phyloP scores from a whole-genome alignment of 2,329 filamentous ascomycete genomes.

The Gnomoniopsis smithogilvyi region DNA sequence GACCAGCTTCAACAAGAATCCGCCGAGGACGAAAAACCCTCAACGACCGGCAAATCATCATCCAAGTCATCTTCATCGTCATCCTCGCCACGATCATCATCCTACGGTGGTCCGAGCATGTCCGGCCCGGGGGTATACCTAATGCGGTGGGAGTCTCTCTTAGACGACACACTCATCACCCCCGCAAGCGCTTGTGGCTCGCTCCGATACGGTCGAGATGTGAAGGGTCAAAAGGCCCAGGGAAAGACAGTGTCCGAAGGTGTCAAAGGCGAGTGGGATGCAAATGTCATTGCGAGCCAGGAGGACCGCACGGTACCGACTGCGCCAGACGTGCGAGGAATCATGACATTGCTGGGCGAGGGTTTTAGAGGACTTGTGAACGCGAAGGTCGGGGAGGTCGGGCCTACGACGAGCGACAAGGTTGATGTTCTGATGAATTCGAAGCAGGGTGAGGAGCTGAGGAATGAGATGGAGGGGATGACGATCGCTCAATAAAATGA shows the following conservation, averaged over 20 bases:
- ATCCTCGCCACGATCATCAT: background rate
- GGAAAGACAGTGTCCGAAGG: conserved; percentile 39
- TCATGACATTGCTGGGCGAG: conserved; percentile 12
- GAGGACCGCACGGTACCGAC: conserved; percentile 8
- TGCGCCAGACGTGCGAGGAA: conserved; percentile 7
- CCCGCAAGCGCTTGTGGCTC: conserved; percentile 51
- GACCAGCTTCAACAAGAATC: conserved; percentile 1
- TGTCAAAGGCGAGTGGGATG: conserved; percentile 19
- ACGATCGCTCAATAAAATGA: background rate
- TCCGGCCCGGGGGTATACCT: conserved; percentile 71
- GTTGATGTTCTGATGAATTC: background rate
- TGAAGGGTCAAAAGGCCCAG: conserved; percentile 39
- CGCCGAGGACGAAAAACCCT: background rate
- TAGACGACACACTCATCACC: conserved; percentile 68
- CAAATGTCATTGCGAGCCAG: conserved; percentile 7
- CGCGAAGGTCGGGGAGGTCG: conserved; percentile 8
- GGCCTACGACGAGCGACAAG: background rate
- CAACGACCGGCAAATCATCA: background rate
- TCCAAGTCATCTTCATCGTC: background rate
- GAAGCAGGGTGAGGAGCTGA: background rate
- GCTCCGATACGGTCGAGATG: conserved; percentile 51
- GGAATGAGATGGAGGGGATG: background rate
- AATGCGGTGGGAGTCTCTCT: conserved; percentile 66
- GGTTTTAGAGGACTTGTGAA: conserved; percentile 8
- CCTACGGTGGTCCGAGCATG: conserved; percentile 30